Evolutionary conservation across 2,329 filamentous ascomycete species (phyloP), one percentile per base, ranked within the genome.

Genomic region (Aspergillus sp.): DNA sequence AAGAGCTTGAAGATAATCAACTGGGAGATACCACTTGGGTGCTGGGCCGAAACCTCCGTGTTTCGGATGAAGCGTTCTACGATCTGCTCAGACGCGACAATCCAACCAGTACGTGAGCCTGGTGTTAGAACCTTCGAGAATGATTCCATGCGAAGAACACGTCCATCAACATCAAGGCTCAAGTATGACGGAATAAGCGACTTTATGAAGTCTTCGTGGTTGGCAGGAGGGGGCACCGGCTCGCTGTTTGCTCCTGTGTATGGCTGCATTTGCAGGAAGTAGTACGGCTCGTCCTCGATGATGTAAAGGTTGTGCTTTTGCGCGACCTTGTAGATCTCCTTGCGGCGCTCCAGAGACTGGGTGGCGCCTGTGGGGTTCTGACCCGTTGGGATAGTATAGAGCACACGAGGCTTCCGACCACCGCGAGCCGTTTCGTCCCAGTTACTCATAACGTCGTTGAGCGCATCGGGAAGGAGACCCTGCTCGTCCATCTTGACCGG

Each of bases 311-410:
- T 90, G 74, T 96, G 91, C 77, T 91, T 91, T 71, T 89, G 88
- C 33, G 88, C 90, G 14, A 96, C 83, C 37, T 80, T 80, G 76
- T 96, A 96, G 46, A 96, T 81, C 21, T 86, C 89, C 63, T 81
- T 81, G 53, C 92, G 82, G 56, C 93, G 82, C 69, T 86, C 79
- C 4, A 76, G 72, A 41, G 87, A 82, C 73, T 93, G 90, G 3
- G 92, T 96, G 11, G 91, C 88, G 8, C 93, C 93, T 0, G 92
- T 96, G 0, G 93, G 93, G 73, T 97, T 96, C 77, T 96, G 91
- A 2, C 93, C 93, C 0, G 90, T 92, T 0, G 89, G 88, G 2
- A 91, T 86, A 1, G 84, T 90, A 74, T 91, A 90, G 7, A 90
- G 76, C 41, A 91, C 71, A 66, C 82, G 83, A 8, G 89, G 88